These are phyloP conservation scores for Paramecium octaurelia DNA, from an alignment of 73 alveolate species.

Conservation along the genomic window DNA sequence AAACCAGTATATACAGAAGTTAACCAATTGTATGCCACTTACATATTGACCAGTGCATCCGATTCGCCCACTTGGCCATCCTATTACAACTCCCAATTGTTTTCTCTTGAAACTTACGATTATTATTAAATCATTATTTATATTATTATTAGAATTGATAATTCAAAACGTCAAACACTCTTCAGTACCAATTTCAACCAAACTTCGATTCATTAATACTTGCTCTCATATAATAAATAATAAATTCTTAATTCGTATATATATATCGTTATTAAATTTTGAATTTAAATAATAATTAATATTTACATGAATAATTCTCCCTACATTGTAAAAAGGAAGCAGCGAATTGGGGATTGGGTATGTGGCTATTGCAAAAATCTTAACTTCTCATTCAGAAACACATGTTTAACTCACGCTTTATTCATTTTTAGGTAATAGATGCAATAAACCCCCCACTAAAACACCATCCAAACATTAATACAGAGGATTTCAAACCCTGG, in stretches of 20 bases:
- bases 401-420: slow-evolving; percentile 30
- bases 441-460: not conserved
- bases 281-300: not conserved
- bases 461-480: not conserved
- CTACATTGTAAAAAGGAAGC: not conserved
- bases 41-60: not conserved
- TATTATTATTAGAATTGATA: not conserved
- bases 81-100: not conserved
- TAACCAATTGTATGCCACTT: not conserved
- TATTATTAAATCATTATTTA: not conserved
- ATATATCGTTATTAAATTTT: not conserved
- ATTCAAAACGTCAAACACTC: not conserved
- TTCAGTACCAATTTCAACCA: not conserved
- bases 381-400: slow-evolving; percentile 65
- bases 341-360: slow-evolving; percentile 66
- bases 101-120: not conserved
- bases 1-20: not conserved
- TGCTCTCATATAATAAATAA: not conserved
- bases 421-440: not conserved
- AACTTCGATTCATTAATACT: not conserved
- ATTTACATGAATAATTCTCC: slow-evolving; percentile 13
- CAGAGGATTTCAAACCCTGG: not conserved
- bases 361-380: slow-evolving; percentile 64
- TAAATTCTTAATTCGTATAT: not conserved
- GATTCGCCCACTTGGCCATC: not conserved